phyloP scores from a whole-genome alignment of 768 basidiomycete species.

The Amanita inopinata region DNA sequence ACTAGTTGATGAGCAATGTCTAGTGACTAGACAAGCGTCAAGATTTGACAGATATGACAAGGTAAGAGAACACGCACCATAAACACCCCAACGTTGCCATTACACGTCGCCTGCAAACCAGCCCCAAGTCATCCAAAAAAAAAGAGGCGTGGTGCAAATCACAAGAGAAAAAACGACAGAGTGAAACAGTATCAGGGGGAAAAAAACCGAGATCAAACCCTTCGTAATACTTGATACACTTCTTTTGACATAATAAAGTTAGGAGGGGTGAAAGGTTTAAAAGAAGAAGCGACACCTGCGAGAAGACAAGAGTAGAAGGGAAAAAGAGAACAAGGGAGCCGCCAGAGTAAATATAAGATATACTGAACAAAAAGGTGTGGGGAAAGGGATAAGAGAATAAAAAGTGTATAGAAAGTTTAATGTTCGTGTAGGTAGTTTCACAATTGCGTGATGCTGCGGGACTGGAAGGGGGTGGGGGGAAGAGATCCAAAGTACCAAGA shows the following conservation, averaged over 20 bases:
- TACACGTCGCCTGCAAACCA: no score
- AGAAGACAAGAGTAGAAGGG: background rate
- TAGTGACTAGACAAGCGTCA: no score
- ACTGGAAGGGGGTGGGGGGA: background rate
- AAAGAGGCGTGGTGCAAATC: background rate
- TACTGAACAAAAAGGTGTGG: background rate
- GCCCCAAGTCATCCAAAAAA: background rate
- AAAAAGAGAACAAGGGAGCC: conserved; percentile 1
- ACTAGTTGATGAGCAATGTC: no score
- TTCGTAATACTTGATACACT: conserved; percentile 10
- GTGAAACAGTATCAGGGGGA: conserved; percentile 1
- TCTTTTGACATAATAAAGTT: conserved; percentile 4
- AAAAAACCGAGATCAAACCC: conserved; percentile 2
- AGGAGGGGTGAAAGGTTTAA: background rate
- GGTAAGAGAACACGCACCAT: no score
- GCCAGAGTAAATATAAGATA: conserved; percentile 4
- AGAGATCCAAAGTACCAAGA: conserved; percentile 4
- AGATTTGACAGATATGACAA: no score
- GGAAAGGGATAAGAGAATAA: background rate
- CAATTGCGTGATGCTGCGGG: conserved; percentile 6
- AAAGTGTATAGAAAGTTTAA: conserved; percentile 6
- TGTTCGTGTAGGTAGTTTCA: conserved; percentile 9
- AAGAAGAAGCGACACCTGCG: background rate
- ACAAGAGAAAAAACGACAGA: background rate
- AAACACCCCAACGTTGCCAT: background rate